phyloP scores from a whole-genome alignment of 371 early-diverging fungal species.

The Dinochytrium kinnereticum region DNA sequence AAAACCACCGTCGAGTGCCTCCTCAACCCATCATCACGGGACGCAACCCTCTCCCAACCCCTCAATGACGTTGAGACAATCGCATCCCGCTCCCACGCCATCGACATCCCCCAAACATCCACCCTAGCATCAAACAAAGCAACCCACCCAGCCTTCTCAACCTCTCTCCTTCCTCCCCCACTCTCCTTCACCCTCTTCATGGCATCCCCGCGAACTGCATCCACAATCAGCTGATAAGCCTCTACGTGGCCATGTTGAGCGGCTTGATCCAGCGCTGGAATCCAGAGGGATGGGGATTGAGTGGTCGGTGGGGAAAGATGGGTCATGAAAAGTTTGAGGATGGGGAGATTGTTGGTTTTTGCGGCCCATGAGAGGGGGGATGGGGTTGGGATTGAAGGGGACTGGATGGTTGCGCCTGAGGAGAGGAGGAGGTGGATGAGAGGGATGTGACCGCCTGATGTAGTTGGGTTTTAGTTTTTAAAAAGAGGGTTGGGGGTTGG shows the following conservation, averaged over 20 bases:
- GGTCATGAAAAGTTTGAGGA: neutral
- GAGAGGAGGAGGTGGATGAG: neutral
- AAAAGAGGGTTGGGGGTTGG: too few species aligned
- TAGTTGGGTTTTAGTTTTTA: too few species aligned
- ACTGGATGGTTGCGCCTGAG: neutral
- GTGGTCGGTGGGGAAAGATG: neutral
- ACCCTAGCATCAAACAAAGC: neutral
- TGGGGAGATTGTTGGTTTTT: neutral
- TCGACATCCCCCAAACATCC: conserved; percentile 5
- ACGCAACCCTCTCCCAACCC: too few species aligned
- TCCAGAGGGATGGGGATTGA: neutral
- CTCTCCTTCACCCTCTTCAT: neutral
- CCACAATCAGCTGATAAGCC: neutral
- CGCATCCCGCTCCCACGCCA: too few species aligned
- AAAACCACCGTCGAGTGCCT: too few species aligned
- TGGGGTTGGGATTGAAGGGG: neutral
- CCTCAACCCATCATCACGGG: too few species aligned
- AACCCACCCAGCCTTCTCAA: neutral
- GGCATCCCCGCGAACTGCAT: neutral
- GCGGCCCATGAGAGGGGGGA: conserved; percentile 4
- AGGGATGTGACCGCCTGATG: conserved; percentile 5
- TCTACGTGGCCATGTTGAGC: neutral
- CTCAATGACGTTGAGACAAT: too few species aligned
- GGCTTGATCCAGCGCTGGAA: conserved; percentile 3
- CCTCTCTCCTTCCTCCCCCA: neutral